phyloP scores from a whole-genome alignment of 805 yeast species.

The Wickerhamomyces tratensis region DNA sequence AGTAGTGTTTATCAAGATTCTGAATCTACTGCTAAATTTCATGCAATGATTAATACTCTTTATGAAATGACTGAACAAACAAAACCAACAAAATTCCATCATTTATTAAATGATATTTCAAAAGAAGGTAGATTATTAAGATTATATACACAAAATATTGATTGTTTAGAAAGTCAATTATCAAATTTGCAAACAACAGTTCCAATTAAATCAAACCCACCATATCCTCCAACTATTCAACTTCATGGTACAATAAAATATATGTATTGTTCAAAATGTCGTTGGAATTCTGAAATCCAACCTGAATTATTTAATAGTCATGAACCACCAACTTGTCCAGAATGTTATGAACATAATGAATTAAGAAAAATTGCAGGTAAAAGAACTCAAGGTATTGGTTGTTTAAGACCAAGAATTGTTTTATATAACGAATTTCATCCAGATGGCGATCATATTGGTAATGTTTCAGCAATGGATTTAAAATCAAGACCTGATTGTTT shows the following conservation, averaged over 20 bases:
- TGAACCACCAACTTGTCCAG: conserved; percentile 50
- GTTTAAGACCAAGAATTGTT: conserved; percentile 56
- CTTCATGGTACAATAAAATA: conserved; percentile 74
- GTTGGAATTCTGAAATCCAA: conserved; percentile 42
- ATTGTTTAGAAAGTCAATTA: conserved; percentile 61
- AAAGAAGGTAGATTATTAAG: conserved; percentile 55
- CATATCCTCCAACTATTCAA: conserved; percentile 56
- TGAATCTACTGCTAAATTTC: conserved; percentile 53
- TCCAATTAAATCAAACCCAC: conserved; percentile 35
- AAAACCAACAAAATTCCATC: conserved; percentile 71
- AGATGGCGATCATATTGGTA: conserved; percentile 81
- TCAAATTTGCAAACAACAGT: conserved; percentile 35
- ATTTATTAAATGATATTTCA: conserved; percentile 48
- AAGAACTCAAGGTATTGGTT: conserved; percentile 53
- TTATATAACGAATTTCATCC: conserved; percentile 74
- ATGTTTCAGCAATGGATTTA: conserved; percentile 59
- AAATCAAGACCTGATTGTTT: conserved; percentile 64
- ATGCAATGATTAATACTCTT: conserved; percentile 61
- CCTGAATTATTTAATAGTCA: conserved; percentile 36
- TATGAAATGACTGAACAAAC: conserved; percentile 43
- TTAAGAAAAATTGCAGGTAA: conserved; percentile 53
- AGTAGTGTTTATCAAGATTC: conserved; percentile 63
- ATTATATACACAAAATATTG: conserved; percentile 84
- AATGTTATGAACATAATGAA: conserved; percentile 49
- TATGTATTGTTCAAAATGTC: conserved; percentile 73